Percentiles rank a stretch among this genome's conserved stretches.
phyloP scores from a whole-genome alignment of 1,284 basidiomycete species.

The Sporisorium exsertum region DNA sequence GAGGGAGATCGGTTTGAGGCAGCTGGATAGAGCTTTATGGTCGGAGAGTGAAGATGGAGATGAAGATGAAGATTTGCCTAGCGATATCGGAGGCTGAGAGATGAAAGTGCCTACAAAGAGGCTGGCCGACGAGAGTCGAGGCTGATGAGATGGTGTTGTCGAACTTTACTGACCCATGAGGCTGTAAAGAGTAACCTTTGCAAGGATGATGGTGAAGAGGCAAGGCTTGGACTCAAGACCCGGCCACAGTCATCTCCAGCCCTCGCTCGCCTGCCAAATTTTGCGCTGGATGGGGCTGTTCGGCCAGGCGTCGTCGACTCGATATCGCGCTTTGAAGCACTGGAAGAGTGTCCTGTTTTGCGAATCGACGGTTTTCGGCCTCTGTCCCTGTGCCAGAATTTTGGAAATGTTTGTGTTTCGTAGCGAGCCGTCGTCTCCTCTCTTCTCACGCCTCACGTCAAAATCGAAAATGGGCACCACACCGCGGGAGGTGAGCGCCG shows the following conservation, averaged over 20 bases:
- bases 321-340: constrained; percentile 11
- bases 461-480: constrained; percentile 9
- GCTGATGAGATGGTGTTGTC: neutral
- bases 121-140: neutral
- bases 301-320: neutral
- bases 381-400: constrained; percentile 9
- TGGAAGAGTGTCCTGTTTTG: neutral
- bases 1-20: neutral
- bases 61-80: constrained; percentile 30
- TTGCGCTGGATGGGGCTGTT: neutral
- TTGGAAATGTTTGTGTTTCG: constrained; percentile 8
- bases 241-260: neutral
- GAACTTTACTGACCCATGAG: constrained; percentile 19
- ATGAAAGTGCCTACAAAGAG: constrained; percentile 23
- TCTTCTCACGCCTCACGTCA: constrained; percentile 1
- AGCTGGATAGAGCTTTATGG: constrained; percentile 39
- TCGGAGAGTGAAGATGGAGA: neutral
- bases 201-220: constrained; percentile 30
- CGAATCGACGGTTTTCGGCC: neutral
- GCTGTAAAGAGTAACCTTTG: constrained; percentile 1
- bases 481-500: constrained; percentile 19
- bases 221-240: neutral
- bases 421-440: constrained; percentile 16
- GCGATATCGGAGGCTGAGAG: constrained; percentile 54
- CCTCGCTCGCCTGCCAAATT: neutral